These are phyloP conservation scores for Leucoagaricus sp. DNA, from an alignment of 1,284 basidiomycete genomes.

Conservation along the genomic window DNA sequence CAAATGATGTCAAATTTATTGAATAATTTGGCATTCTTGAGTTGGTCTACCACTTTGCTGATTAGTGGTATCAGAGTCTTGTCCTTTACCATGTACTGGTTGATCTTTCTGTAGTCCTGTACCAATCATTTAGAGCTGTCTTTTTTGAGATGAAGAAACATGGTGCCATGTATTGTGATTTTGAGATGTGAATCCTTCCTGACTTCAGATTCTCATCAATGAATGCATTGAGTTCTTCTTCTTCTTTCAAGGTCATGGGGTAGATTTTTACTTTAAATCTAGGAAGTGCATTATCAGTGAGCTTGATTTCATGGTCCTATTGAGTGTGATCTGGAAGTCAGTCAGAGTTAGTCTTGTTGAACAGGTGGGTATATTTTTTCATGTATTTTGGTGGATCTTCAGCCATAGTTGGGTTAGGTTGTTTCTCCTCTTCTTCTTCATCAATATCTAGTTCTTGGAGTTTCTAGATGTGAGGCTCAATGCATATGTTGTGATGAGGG, in stretches of 20 bases:
- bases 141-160: slow-evolving; percentile 39
- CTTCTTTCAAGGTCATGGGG: slow-evolving; percentile 22
- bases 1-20: slow-evolving; percentile 24
- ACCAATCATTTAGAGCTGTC: slow-evolving; percentile 12
- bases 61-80: slow-evolving; percentile 34
- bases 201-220: slow-evolving; percentile 32
- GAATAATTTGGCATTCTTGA: slow-evolving; percentile 29
- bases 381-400: no score
- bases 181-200: slow-evolving; percentile 24
- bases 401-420: no score
- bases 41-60: slow-evolving; percentile 32
- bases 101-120: slow-evolving; percentile 15
- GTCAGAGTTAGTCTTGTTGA: no score
- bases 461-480: no score
- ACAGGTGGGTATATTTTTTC: no score
- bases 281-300: not conserved
- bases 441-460: no score
- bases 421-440: no score
- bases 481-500: no score
- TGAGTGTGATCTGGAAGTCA: no score
- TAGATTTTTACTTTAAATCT: not conserved
- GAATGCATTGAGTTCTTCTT: slow-evolving; percentile 26
- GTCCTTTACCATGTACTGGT: slow-evolving; percentile 13
- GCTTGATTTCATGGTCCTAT: slow-evolving; percentile 12
- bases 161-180: slow-evolving; percentile 30